These are phyloP conservation scores for Phytophthora pini DNA, from an alignment of 352 stramenopile genomes.

Conservation along the genomic window DNA sequence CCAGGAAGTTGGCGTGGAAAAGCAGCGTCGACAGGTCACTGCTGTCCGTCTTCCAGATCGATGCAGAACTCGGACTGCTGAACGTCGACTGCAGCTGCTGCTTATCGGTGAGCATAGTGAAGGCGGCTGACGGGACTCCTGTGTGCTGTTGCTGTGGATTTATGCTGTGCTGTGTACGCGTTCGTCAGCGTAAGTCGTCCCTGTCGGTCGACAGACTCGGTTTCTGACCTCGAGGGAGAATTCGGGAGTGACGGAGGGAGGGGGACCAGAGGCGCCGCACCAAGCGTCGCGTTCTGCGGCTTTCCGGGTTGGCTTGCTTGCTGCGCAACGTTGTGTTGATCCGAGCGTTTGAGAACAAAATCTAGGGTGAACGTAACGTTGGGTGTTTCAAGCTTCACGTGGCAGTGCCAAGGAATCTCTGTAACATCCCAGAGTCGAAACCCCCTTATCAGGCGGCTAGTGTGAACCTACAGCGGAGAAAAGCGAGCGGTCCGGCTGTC, in stretches of 20 bases:
- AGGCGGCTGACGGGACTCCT: too few species aligned
- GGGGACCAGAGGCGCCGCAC: slow-evolving; percentile 9
- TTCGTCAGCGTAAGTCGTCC: slow-evolving; percentile 14
- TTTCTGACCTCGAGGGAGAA: slow-evolving; percentile 22
- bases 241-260: slow-evolving; percentile 31
- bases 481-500: slow-evolving; percentile 11
- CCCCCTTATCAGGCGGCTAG: slow-evolving; percentile 6
- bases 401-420: slow-evolving; percentile 5
- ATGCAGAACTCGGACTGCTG: not conserved
- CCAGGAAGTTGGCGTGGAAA: slow-evolving; percentile 33
- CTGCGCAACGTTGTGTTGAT: slow-evolving; percentile 10
- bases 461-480: slow-evolving; percentile 14
- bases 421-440: slow-evolving; percentile 28
- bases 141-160: not conserved
- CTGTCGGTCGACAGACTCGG: slow-evolving; percentile 8
- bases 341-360: slow-evolving; percentile 1
- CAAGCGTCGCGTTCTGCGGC: slow-evolving; percentile 37
- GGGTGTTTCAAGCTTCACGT: slow-evolving; percentile 23
- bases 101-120: slow-evolving; percentile 29
- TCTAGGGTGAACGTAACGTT: slow-evolving; percentile 19
- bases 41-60: slow-evolving; percentile 15
- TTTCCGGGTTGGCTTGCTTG: slow-evolving; percentile 18
- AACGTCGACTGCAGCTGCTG: slow-evolving; percentile 6
- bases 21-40: slow-evolving; percentile 21
- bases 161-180: slow-evolving; percentile 15